Percentiles rank a stretch among this genome's conserved stretches.
Evolutionary conservation across 345 rosid genomes (phyloP).

Genomic region (Eucalyptus erythrocorys): DNA sequence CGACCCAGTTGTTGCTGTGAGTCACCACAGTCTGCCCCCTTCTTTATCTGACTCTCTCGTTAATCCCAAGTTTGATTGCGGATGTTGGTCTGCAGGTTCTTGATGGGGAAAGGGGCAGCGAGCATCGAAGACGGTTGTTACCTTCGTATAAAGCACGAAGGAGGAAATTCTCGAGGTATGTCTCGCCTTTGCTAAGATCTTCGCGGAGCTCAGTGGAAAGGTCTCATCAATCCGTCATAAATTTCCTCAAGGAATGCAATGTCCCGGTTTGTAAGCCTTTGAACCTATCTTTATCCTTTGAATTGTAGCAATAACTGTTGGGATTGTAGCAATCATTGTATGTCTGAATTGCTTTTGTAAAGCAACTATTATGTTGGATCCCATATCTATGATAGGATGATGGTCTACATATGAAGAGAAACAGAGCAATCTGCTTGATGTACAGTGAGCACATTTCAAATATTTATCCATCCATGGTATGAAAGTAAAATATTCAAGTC

Average conservation of each 20-base stretch:
- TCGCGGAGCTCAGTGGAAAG: conserved; percentile 14
- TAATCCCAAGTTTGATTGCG: not conserved
- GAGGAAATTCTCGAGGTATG: conserved; percentile 16
- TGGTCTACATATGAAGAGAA: not conserved
- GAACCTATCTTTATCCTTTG: not conserved
- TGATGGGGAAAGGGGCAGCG: conserved; percentile 71
- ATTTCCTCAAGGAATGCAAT: conserved; percentile 69
- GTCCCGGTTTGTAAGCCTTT: conserved; percentile 50
- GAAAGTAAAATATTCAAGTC: not conserved
- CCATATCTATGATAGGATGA: not conserved
- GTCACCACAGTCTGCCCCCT: not conserved
- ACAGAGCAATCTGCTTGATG: not conserved
- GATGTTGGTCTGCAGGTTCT: conserved; percentile 41
- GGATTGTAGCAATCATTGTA: not conserved
- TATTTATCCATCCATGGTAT: not conserved
- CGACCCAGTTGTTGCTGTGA: conserved; percentile 89
- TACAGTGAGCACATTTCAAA: not conserved
- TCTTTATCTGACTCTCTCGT: not conserved
- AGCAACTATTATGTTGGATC: not conserved
- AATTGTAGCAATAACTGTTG: not conserved
- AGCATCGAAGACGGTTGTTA: conserved; percentile 51
- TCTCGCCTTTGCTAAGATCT: conserved; percentile 21
- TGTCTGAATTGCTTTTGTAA: not conserved
- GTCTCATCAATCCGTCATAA: conserved; percentile 27
- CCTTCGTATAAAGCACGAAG: conserved; percentile 90